Base-by-base conservation (phyloP, 495 filamentous ascomycete species). In the Penicillium antarcticum region DNA sequence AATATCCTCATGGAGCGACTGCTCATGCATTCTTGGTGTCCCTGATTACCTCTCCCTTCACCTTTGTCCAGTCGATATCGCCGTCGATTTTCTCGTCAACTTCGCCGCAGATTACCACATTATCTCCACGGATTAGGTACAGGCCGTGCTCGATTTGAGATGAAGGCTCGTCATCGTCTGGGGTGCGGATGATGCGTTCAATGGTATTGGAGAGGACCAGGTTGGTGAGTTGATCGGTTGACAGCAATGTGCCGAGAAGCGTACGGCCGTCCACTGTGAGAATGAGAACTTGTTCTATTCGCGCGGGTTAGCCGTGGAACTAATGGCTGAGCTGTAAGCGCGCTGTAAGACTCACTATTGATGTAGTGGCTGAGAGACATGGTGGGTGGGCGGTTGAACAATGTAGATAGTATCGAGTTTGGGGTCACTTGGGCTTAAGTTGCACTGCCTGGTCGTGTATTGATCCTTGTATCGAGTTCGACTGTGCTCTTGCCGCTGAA, bases 251-350 rank as follows among this genome's bases (percentile, higher is more conserved):
- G 24, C 94, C 94, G 46, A 88, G 82, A 34, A 97, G 77, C 13
- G 85, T 95, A 57, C 94, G 88, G 45, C 92, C 94, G 70, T 97
- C 95, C 53, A 87, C 86, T 38, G 94, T 98, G 58, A 98, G 76
- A 60, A 98, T 85, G 42, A 90, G 79, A 44, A 98, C 89, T 66
- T 88, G 92, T 66, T 96, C 94, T 97, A 65, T 37, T 43, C 14
- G 16, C 49, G 8, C 13, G 5, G n/a, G 23, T 55, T 60, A 56
- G 66, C 52, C 36, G 5, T 34, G 10, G 18, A 23, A n/a, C 2
- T 16, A 5, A 21, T 14, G 12, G n/a, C 6, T 14, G 10, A 14
- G n/a, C n/a, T 11, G 12, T 13, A 14, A 19, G 44, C 18, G 31
- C 18, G 34, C 9, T 14, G 33, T 31, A 34, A 31, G 10, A 60